Percentiles rank a stretch among this genome's conserved stretches.
phyloP scores from a whole-genome alignment of 305 asterid species.

The Ruellia speciosa region DNA sequence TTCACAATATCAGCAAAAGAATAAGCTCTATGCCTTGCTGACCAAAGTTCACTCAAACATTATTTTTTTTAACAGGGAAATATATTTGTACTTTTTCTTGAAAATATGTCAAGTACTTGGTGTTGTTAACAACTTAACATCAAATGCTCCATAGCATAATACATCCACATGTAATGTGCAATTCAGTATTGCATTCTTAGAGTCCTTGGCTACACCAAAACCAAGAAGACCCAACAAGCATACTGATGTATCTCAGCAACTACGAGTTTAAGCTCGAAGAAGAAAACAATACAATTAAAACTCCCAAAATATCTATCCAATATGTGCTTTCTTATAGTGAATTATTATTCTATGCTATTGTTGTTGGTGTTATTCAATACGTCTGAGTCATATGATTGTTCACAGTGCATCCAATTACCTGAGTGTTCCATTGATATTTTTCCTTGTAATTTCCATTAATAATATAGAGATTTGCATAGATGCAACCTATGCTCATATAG shows the following conservation, averaged over 20 bases:
- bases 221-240: not conserved
- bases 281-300: not conserved
- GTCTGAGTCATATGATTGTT: not conserved
- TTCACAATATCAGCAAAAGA: too few species aligned
- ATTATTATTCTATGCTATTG: too few species aligned
- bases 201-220: not conserved
- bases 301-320: not conserved
- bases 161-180: not conserved
- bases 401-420: not conserved
- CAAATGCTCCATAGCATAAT: not conserved
- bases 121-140: not conserved
- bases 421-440: not conserved
- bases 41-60: not conserved
- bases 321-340: not conserved
- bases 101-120: not conserved
- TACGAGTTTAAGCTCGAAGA: not conserved
- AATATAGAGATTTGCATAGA: conserved; percentile 12
- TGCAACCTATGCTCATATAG: conserved; percentile 21
- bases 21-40: not conserved
- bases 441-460: not conserved
- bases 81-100: not conserved
- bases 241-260: not conserved
- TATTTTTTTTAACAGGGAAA: conserved; percentile 2
- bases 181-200: too few species aligned
- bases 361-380: not conserved